Base-by-base conservation (phyloP, 2,329 filamentous ascomycete species). In the Tolypocladium pustulatum region DNA sequence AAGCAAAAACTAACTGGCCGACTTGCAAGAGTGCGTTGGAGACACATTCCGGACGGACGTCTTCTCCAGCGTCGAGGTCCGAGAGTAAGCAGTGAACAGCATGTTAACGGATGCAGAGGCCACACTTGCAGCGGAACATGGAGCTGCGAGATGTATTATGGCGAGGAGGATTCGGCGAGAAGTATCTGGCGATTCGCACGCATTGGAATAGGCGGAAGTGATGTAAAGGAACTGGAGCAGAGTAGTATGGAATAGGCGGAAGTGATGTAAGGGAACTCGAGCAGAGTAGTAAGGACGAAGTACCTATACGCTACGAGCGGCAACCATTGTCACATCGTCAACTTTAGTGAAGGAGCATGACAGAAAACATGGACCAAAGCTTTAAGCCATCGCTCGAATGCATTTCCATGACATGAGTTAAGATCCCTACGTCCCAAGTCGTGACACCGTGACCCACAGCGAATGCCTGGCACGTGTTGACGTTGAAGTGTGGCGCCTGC, bases 101-200 rank as follows among this genome's bases (percentile, higher is more conserved):
- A n/a, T n/a, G n/a, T n/a, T n/a, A n/a, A n/a, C n/a, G n/a, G n/a
- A n/a, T n/a, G n/a, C n/a, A n/a, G n/a, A n/a, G n/a, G n/a, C n/a
- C n/a, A n/a, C n/a, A n/a, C n/a, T n/a, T n/a, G n/a, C n/a, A n/a
- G n/a, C n/a, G n/a, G n/a, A n/a, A n/a, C n/a, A n/a, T n/a, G n/a
- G n/a, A 46, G 17, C 38, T 74, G 40, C 59, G 10, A 2, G 66
- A 73, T 55, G 54, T 65, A 15, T 59, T 65, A 40, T 8, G 8
- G 17, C 10, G 38, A 41, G 5, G 32, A 5, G 9, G 5, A 34
- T 34, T 34, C 5, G 9, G 9, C 5, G 12, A 13, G 41, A 6
- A 43, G 41, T 10, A 9, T 9, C 3, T 12, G 40, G n/a, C 40
- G 20, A 22, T 12, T 12, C 8, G 1, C 40, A 43, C 17, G 6